These are phyloP conservation scores for Aphanomyces stellatus DNA, from an alignment of 352 stramenopile genomes.

Conservation along the genomic window DNA sequence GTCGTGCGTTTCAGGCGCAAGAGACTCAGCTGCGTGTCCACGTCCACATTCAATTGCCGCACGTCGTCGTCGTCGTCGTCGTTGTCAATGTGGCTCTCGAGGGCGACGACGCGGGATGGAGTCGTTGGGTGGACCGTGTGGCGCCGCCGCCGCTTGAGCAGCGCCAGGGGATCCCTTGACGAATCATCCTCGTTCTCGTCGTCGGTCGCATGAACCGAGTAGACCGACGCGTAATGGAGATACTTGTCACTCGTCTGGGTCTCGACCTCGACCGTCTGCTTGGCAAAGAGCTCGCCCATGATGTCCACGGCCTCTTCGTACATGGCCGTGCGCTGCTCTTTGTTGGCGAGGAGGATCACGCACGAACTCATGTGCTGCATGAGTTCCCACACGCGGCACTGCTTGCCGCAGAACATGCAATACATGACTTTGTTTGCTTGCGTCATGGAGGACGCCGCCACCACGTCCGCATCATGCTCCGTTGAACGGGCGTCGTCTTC, in stretches of 20 bases:
- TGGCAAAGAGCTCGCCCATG: constrained; percentile 52
- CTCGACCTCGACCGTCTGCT: constrained; percentile 30
- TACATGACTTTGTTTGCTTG: constrained; percentile 36
- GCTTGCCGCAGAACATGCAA: constrained; percentile 64
- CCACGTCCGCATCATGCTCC: no score
- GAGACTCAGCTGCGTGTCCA: constrained; percentile 7
- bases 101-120: not conserved
- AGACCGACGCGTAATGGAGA: constrained; percentile 66
- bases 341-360: constrained; percentile 40
- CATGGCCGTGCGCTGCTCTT: constrained; percentile 40
- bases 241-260: constrained; percentile 25
- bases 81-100: not conserved
- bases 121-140: not conserved
- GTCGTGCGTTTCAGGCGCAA: not conserved
- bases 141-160: constrained; percentile 23
- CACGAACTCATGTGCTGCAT: constrained; percentile 41
- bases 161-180: constrained; percentile 6
- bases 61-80: not conserved
- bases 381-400: constrained; percentile 28
- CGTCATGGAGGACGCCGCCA: not conserved
- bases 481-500: no score
- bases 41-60: not conserved
- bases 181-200: not conserved
- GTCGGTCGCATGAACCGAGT: constrained; percentile 26
- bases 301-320: constrained; percentile 58